Evolutionary conservation across 768 basidiomycete genomes (phyloP).

Genomic region (Brasilioporus rufonigricans): DNA sequence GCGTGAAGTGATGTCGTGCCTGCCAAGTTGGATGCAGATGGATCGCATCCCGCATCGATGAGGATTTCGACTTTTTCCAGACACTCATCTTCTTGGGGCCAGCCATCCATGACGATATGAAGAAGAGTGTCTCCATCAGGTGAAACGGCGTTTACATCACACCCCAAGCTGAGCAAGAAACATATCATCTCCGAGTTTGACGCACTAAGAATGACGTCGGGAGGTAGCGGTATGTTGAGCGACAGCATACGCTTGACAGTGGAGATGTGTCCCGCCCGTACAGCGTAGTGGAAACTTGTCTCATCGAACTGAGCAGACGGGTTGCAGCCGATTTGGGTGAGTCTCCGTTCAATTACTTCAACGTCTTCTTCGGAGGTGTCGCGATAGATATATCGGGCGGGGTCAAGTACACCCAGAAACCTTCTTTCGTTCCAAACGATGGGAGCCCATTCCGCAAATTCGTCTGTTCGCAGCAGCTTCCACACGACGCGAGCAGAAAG

Average conservation of each 20-base stretch:
- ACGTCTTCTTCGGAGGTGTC: background rate
- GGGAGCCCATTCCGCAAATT: conserved; percentile 11
- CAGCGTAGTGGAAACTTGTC: background rate
- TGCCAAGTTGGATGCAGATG: background rate
- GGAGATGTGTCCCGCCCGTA: conserved; percentile 1
- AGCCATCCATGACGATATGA: background rate
- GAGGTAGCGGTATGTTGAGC: background rate
- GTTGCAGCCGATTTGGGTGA: conserved; percentile 5
- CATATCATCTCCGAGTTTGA: background rate
- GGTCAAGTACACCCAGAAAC: background rate
- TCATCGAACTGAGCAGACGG: background rate
- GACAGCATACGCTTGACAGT: conserved; percentile 4
- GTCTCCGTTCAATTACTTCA: background rate
- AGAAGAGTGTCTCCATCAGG: conserved; percentile 1
- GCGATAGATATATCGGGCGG: background rate
- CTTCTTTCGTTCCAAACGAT: background rate
- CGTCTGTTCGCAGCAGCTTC: no score
- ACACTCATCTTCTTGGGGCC: background rate
- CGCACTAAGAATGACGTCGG: conserved; percentile 5
- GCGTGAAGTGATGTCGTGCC: background rate
- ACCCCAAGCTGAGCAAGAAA: background rate
- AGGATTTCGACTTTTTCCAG: background rate
- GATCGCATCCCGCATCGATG: conserved; percentile 8
- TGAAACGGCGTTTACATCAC: background rate
- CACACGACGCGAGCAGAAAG: no score